Evolutionary conservation across 1,139 yeast genomes (phyloP).

Genomic region (Yamadazyma siamensis): DNA sequence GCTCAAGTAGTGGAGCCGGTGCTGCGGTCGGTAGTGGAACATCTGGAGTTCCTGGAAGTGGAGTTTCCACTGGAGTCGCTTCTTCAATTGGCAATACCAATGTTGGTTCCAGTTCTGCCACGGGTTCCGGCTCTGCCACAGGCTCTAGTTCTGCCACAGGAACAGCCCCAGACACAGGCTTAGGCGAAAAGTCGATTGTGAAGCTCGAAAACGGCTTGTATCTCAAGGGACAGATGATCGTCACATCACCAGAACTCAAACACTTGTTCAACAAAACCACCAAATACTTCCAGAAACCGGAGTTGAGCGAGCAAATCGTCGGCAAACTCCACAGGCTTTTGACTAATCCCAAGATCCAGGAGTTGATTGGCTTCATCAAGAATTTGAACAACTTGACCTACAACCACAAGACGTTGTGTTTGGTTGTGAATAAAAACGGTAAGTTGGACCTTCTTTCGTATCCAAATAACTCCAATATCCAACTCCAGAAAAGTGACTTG

Average conservation of each 20-base stretch:
- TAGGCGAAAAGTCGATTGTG: constrained; percentile 9
- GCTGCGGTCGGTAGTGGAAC: no score
- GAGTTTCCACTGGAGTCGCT: neutral
- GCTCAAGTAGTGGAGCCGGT: no score
- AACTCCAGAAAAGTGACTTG: constrained; percentile 45
- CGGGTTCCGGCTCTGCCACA: neutral
- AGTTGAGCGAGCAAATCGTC: constrained; percentile 30
- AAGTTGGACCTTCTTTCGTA: constrained; percentile 49
- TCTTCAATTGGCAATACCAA: neutral
- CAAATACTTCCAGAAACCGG: constrained; percentile 45
- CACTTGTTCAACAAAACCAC: constrained; percentile 39
- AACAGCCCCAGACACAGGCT: neutral
- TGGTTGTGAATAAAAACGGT: constrained; percentile 56
- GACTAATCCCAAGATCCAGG: constrained; percentile 26
- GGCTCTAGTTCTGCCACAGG: neutral
- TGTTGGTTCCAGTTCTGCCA: neutral
- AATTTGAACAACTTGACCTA: constrained; percentile 42
- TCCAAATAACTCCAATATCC: constrained; percentile 48
- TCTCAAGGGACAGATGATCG: constrained; percentile 47
- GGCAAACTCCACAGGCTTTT: constrained; percentile 31
- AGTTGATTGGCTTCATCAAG: constrained; percentile 38
- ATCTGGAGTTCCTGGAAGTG: neutral
- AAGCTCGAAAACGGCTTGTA: constrained; percentile 57
- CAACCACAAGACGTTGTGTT: constrained; percentile 41
- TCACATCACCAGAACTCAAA: constrained; percentile 51